These are phyloP conservation scores for Tetrapisispora namnaoensis DNA, from an alignment of 805 yeast genomes.

Conservation along the genomic window DNA sequence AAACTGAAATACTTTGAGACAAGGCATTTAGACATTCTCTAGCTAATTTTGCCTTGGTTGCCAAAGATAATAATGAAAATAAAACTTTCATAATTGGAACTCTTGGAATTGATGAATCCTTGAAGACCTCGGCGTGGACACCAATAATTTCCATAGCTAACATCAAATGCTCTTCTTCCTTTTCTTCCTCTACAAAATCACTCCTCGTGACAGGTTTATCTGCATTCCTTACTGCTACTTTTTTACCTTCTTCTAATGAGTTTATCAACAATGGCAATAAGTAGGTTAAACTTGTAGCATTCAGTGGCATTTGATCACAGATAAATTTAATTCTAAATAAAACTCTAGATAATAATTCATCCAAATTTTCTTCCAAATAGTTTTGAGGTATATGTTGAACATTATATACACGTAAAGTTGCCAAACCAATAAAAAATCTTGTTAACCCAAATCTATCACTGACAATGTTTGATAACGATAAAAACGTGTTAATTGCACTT, in stretches of 20 bases:
- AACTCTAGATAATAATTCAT: conserved; percentile 50
- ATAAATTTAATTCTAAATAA: conserved; percentile 67
- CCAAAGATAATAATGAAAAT: conserved; percentile 56
- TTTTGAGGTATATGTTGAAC: conserved; percentile 38
- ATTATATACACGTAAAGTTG: conserved; percentile 50
- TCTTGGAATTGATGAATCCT: conserved; percentile 61
- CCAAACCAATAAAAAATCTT: conserved; percentile 53
- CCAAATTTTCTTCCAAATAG: conserved; percentile 41
- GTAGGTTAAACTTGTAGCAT: conserved; percentile 58
- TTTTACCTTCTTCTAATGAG: conserved; percentile 58
- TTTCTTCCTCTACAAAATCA: conserved; percentile 72
- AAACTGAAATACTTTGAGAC: conserved; percentile 64
- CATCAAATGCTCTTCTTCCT: conserved; percentile 78
- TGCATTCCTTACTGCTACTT: conserved; percentile 42
- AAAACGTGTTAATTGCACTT: conserved; percentile 40
- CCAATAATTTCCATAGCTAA: conserved; percentile 68
- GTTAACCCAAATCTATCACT: conserved; percentile 43
- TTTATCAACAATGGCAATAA: conserved; percentile 63
- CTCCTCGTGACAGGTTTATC: conserved; percentile 44
- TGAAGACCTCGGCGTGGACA: conserved; percentile 59
- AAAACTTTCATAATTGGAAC: conserved; percentile 50
- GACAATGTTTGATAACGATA: conserved; percentile 44
- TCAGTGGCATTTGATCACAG: conserved; percentile 64
- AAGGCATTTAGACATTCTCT: conserved; percentile 75
- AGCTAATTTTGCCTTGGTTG: conserved; percentile 70